phyloP scores from a whole-genome alignment of 116 monocot species.

The Cymodocea nodosa region DNA sequence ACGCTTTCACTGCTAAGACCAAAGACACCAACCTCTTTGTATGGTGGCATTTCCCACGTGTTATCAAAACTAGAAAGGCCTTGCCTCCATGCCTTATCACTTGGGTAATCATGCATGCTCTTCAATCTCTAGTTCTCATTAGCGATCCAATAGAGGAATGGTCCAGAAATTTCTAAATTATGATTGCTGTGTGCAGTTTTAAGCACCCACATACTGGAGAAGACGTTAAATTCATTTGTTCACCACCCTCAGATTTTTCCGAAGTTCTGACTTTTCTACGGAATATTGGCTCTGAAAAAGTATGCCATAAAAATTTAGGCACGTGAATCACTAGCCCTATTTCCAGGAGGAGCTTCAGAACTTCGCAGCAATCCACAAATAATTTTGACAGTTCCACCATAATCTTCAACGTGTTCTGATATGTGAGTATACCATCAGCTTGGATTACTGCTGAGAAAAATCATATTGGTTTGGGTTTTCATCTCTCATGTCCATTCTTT shows the following conservation, averaged over 20 bases:
- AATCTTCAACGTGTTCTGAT: no score
- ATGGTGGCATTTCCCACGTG: conserved; percentile 27
- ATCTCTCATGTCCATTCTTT: no score
- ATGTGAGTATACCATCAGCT: no score
- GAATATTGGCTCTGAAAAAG: conserved; percentile 3
- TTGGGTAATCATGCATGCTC: conserved; percentile 32
- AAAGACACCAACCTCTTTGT: conserved; percentile 25
- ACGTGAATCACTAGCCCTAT: neutral
- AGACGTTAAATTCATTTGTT: conserved; percentile 43
- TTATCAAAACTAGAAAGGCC: conserved; percentile 66
- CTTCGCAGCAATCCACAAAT: no score
- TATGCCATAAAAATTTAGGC: neutral
- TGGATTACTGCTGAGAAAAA: no score
- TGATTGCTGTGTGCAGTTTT: conserved; percentile 34
- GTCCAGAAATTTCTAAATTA: neutral
- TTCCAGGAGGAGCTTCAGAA: no score
- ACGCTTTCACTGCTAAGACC: conserved; percentile 51
- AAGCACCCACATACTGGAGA: conserved; percentile 64
- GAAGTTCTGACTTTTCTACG: conserved; percentile 31
- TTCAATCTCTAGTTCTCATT: neutral
- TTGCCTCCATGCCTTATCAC: conserved; percentile 70
- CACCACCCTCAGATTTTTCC: conserved; percentile 68
- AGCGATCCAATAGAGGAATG: no score
- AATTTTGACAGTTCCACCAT: no score
- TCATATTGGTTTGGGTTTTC: no score